These are phyloP conservation scores for Xylaria hypoxylon DNA, from an alignment of 2,329 filamentous ascomycete genomes.

Conservation along the genomic window DNA sequence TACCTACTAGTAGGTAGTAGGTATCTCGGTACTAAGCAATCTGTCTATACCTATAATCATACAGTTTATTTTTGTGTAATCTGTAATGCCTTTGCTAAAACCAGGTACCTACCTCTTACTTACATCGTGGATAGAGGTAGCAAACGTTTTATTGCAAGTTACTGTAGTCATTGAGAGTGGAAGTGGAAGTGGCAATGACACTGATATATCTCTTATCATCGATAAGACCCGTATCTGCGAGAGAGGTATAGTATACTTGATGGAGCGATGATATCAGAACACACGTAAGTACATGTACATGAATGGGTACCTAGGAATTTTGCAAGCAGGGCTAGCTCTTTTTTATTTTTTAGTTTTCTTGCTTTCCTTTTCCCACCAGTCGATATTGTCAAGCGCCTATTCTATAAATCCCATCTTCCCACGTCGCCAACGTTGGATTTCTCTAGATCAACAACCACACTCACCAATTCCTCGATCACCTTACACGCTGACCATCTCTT, in stretches of 20 bases:
- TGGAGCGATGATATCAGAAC: background rate
- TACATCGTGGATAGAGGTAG: too few relatives aligned
- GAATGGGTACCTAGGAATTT: background rate
- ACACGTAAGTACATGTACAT: background rate
- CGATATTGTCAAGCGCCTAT: background rate
- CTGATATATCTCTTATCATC: background rate
- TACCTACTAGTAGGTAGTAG: too few relatives aligned
- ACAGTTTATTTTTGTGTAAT: too few relatives aligned
- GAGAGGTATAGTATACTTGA: background rate
- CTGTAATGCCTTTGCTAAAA: too few relatives aligned
- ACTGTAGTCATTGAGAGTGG: too few relatives aligned
- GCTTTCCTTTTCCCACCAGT: background rate
- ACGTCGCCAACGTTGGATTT: background rate
- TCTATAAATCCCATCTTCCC: conserved; percentile 2
- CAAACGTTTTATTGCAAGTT: too few relatives aligned
- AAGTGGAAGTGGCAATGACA: conserved; percentile 8
- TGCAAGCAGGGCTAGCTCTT: background rate
- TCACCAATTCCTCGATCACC: background rate
- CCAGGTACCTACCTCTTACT: too few relatives aligned
- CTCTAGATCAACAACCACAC: background rate
- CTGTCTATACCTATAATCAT: too few relatives aligned
- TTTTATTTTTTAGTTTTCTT: background rate
- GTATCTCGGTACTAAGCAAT: too few relatives aligned
- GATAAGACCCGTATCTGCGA: conserved; percentile 1
- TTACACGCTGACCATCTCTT: background rate